A percentile compares a stretch with the other conserved stretches of the same genome.
These are phyloP conservation scores for Candida pseudoglaebosa DNA, from an alignment of 805 yeast species.

Conservation along the genomic window DNA sequence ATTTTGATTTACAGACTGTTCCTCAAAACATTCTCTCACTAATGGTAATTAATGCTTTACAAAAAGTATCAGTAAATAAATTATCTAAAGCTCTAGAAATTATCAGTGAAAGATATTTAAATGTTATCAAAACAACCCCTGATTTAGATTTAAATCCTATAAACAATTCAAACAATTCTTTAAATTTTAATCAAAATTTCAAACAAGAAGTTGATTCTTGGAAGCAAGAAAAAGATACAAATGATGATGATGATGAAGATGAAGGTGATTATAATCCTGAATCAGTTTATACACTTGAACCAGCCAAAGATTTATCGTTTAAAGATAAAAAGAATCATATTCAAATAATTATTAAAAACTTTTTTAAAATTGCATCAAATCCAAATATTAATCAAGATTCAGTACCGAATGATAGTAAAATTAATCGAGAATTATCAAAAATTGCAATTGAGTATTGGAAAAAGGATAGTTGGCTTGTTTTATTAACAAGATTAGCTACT, in stretches of 20 bases:
- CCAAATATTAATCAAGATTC: slow-evolving; percentile 10
- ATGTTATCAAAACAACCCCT: slow-evolving; percentile 17
- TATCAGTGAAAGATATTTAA: slow-evolving; percentile 60
- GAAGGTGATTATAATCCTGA: slow-evolving; percentile 36
- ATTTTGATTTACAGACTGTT: slow-evolving; percentile 66
- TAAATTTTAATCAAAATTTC: neutral
- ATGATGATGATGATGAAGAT: slow-evolving; percentile 28
- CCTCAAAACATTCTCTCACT: slow-evolving; percentile 60
- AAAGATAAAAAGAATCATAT: slow-evolving; percentile 58
- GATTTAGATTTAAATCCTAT: neutral
- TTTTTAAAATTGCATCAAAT: slow-evolving; percentile 45
- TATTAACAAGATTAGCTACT: slow-evolving; percentile 74
- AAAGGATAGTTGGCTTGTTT: slow-evolving; percentile 69
- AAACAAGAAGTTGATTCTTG: slow-evolving; percentile 10
- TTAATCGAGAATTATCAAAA: slow-evolving; percentile 52
- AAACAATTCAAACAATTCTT: slow-evolving; percentile 1
- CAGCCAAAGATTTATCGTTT: slow-evolving; percentile 49
- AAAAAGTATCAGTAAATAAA: slow-evolving; percentile 46
- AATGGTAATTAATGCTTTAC: slow-evolving; percentile 65
- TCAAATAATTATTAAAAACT: slow-evolving; percentile 53
- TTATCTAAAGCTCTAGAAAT: slow-evolving; percentile 67
- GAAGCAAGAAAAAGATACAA: slow-evolving; percentile 14
- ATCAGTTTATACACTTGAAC: slow-evolving; percentile 49
- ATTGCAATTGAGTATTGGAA: slow-evolving; percentile 50
- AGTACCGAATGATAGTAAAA: slow-evolving; percentile 14